Evolutionary conservation across 257 asterid species (phyloP), one percentile per base, ranked within the genome.

Genomic region (Cynanchum wilfordii): DNA sequence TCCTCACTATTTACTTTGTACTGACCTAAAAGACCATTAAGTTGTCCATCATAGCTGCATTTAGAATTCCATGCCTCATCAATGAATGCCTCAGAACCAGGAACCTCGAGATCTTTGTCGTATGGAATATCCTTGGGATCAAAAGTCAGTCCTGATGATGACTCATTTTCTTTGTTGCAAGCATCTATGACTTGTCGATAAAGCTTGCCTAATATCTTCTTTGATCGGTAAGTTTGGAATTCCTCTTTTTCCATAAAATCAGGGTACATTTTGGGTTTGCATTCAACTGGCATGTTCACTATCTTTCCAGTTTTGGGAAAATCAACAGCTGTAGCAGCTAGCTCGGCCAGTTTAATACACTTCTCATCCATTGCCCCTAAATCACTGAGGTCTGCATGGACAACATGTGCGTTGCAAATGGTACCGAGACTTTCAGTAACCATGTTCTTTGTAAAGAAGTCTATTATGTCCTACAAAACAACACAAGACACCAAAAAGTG

Each of bases 401-500:
- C 99, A 60, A 95, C 99, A 13, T 92, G 98, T n/a, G 93, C 97
- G 13, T 95, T 92, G 89, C 99, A 95, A 72, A 95, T 95, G 9
- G 96, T 49, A 38, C 99, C 97, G 3, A 95, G 87, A 77, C 85
- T 89, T 79, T 90, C 97, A 16, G 84, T 90, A 77, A 90, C 98
- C 88, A 95, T 89, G 87, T 89, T 90, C 79, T 27, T 87, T 0
- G 91, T 69, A 78, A 92, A 95, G 79, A 95, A 90, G 0, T 84
- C 87, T 25, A 89, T 82, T 45, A 95, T 92, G 74, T 90, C 96
- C 98, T 92, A 95, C 70, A 83, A 55, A 55, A 64, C 65, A 29
- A n/a, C 25, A 33, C 3, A 17, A 33, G 30, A 27, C 8, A 9
- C 5, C 66, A 8, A 42, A 42, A 30, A 9, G 17, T 29, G 4